Percentiles rank a stretch among this genome's conserved stretches.
Evolutionary conservation across 2,329 filamentous ascomycete species (phyloP).

Genomic region (Pseudocercospora ulei): DNA sequence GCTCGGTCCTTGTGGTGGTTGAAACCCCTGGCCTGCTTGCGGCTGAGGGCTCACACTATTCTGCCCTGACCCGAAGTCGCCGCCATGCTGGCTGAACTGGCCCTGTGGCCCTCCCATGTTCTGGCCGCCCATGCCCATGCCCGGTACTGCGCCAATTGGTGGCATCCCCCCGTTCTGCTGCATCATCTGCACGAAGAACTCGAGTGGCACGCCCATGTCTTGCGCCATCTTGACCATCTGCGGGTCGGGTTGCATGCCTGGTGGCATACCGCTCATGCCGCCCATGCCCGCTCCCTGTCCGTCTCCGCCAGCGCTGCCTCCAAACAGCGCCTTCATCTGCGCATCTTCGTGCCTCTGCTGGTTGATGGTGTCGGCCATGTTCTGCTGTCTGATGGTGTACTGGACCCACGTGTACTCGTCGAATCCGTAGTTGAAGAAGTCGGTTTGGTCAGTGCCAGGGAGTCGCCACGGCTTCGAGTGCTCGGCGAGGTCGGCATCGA

Average conservation of each 20-base stretch:
- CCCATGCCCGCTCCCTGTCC: conserved; percentile 23
- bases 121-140: conserved; percentile 20
- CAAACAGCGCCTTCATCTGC: conserved; percentile 53
- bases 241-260: conserved; percentile 39
- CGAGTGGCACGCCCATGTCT: conserved; percentile 36
- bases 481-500: conserved; percentile 51
- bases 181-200: conserved; percentile 22
- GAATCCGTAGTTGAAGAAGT: conserved; percentile 99
- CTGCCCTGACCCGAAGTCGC: conserved; percentile 20
- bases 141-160: conserved; percentile 2
- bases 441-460: conserved; percentile 84
- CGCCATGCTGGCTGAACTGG: conserved; percentile 23
- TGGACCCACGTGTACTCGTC: conserved; percentile 97
- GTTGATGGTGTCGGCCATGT: conserved; percentile 63
- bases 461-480: conserved; percentile 87
- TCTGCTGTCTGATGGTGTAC: conserved; percentile 82
- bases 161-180: conserved; percentile 31
- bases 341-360: conserved; percentile 65
- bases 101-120: conserved; percentile 17
- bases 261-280: conserved; percentile 28
- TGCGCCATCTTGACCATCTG: conserved; percentile 49
- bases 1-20: conserved; percentile 26
- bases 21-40: conserved; percentile 26
- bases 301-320: conserved; percentile 30
- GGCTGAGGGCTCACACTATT: conserved; percentile 24